phyloP scores from a whole-genome alignment of 2,329 filamentous ascomycete species.

The Huntiella omanensis region DNA sequence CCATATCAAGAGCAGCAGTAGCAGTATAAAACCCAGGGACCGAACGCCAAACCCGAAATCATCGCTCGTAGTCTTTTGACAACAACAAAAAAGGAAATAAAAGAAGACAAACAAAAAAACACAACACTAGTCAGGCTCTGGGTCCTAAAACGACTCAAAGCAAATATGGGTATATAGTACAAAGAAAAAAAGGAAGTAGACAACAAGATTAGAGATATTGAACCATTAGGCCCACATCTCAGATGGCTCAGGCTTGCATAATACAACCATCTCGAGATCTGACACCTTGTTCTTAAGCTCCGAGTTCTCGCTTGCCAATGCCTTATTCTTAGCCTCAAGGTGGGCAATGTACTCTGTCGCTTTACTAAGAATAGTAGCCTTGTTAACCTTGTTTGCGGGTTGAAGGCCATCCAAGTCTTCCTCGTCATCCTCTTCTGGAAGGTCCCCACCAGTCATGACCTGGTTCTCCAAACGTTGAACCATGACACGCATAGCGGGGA shows the following conservation, averaged over 20 bases:
- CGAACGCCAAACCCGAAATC: conserved; percentile 4
- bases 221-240: conserved; percentile 1
- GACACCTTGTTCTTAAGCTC: conserved; percentile 18
- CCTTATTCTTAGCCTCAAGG: conserved; percentile 19
- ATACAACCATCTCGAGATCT: conserved; percentile 16
- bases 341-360: conserved; percentile 22
- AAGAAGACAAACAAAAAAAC: not conserved
- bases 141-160: not conserved
- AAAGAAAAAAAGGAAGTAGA: not conserved
- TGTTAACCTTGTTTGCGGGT: conserved; percentile 23
- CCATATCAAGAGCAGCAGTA: no score
- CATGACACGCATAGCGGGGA: conserved; percentile 27
- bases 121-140: not conserved
- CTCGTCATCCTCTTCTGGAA: conserved; percentile 12
- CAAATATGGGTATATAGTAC: no score
- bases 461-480: conserved; percentile 10
- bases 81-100: not conserved
- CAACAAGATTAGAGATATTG: not conserved
- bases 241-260: not conserved
- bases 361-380: conserved; percentile 24
- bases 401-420: conserved; percentile 18
- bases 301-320: conserved; percentile 18
- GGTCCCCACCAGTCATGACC: not conserved
- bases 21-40: not conserved
- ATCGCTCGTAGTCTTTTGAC: conserved; percentile 2